These are phyloP conservation scores for Saccharomycopsis sp. DNA, from an alignment of 805 yeast genomes.

Conservation along the genomic window DNA sequence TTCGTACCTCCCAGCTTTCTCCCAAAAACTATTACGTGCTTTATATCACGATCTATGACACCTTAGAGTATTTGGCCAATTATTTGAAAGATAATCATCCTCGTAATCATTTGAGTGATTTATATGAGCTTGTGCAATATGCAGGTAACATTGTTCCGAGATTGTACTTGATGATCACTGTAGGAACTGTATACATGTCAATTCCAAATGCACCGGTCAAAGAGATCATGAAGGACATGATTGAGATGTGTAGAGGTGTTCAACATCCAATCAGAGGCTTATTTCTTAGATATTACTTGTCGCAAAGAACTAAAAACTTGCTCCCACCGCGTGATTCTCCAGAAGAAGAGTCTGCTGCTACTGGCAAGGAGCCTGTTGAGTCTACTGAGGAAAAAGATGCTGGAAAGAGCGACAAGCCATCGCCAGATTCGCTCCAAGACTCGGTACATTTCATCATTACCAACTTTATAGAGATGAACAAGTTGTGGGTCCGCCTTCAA, in stretches of 20 bases:
- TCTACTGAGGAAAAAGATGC: not conserved
- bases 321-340: conserved; percentile 26
- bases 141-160: conserved; percentile 92
- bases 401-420: conserved; percentile 8
- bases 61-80: conserved; percentile 58
- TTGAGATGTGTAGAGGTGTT: conserved; percentile 96
- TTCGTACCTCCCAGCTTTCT: conserved; percentile 65
- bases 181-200: conserved; percentile 84
- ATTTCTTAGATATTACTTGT: conserved; percentile 80
- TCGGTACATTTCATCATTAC: conserved; percentile 74
- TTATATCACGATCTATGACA: conserved; percentile 78
- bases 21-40: conserved; percentile 94
- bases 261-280: conserved; percentile 93
- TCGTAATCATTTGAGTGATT: conserved; percentile 67
- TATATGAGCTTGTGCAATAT: conserved; percentile 92
- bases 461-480: conserved; percentile 95
- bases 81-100: conserved; percentile 65
- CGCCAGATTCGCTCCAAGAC: conserved; percentile 43
- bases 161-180: conserved; percentile 88
- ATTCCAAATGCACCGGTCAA: conserved; percentile 69
- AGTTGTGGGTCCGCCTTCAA: conserved; percentile 93
- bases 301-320: conserved; percentile 64
- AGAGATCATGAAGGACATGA: conserved; percentile 91
- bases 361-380: not conserved
- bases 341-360: not conserved